Base-by-base conservation (phyloP, 2,329 filamentous ascomycete genomes). In the Paecilomyces sp. region DNA sequence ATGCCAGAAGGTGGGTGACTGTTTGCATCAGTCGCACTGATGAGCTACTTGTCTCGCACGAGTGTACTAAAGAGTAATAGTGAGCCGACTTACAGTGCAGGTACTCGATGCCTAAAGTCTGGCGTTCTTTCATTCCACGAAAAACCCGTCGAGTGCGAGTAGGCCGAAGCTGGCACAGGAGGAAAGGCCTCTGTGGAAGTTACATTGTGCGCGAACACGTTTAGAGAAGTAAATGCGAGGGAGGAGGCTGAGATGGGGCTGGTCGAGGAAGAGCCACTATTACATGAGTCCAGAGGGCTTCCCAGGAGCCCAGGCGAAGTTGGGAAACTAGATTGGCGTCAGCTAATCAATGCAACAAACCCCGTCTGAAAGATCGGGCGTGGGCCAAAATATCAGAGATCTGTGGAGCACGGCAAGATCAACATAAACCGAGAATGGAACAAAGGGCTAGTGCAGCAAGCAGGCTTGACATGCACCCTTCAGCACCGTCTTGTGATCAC, bases 161-260 rank as follows among this genome's bases (percentile, higher is more conserved):
- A 75, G 18, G 74, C 63, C 31, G 72, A 69, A 31, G 64, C 66
- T 54, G 70, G 67, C 15, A 68, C 65, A 53, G 71, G 67, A 59
- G 68, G 71, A 58, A 75, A 74, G 30, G 65, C 68, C 59, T 75
- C 74, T 73, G 59, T 57, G 56, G 33, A 62, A 57, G 54, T 62
- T 52, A 62, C 64, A 61, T 66, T 62, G 60, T 63, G 74, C 56
- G 70, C 62, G 64, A 74, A 77, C 57, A 70, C 61, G 63, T 70
- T 74, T 56, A 78, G 61, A 63, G 71, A 68, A 50, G 76, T 68
- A 66, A 74, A 81, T 63, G 77, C 73, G 64, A 79, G 74, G 55
- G 79, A 79, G 31, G 80, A 81, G 60, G 77, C 79, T 64, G 81
- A 82, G 65, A 78, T 79, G 61, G 79, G 79, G 66, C 78, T 81